Conservation (phyloP, 768 basidiomycete species). For the Mycena crocata region DNA sequence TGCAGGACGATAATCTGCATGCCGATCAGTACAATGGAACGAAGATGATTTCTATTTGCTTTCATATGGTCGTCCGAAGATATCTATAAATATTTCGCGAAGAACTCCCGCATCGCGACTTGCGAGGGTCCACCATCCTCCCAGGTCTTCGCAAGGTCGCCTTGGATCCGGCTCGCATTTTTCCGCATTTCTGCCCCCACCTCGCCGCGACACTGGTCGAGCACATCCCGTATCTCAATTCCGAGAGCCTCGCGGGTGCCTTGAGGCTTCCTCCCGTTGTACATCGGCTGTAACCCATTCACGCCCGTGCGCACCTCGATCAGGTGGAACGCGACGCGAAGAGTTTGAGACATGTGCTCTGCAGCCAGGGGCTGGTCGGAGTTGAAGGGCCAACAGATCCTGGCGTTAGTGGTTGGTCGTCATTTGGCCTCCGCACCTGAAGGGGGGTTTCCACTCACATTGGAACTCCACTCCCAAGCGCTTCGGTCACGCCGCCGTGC, state of each 20-base stretch:
- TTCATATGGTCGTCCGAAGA: no score
- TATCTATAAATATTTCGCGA: background rate
- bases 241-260: background rate
- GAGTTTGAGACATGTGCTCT: background rate
- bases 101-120: background rate
- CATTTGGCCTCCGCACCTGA: no score
- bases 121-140: background rate
- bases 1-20: no score
- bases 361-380: slow-evolving; percentile 14
- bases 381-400: slow-evolving; percentile 27
- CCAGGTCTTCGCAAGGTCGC: background rate
- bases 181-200: background rate
- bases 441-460: background rate
- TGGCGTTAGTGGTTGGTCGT: background rate
- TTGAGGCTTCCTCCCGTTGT: background rate
- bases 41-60: no score
- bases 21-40: no score
- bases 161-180: background rate
- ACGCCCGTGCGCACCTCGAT: slow-evolving; percentile 13
- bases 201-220: slow-evolving; percentile 1
- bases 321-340: slow-evolving; percentile 13
- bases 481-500: slow-evolving; percentile 5
- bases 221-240: background rate
- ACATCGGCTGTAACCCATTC: background rate
- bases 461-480: slow-evolving; percentile 8